Evolutionary conservation across 2,329 filamentous ascomycete genomes (phyloP).

Genomic region (Xylaria sp.): DNA sequence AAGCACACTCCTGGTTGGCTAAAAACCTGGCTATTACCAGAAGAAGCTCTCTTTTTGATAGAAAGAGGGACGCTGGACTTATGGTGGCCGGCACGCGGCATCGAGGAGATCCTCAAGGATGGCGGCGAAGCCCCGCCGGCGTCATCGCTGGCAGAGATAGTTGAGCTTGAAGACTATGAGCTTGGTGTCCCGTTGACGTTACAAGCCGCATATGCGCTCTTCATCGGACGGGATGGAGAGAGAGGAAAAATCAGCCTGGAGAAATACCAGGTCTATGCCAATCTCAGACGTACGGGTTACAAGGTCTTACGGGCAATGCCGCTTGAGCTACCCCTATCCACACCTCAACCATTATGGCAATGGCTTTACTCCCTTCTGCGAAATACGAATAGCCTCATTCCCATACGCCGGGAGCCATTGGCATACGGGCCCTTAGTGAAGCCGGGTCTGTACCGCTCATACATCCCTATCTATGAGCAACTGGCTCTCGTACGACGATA

Average conservation of each 20-base stretch:
- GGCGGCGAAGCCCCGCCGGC: conserved; percentile 26
- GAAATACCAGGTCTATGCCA: conserved; percentile 81
- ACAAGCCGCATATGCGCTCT: conserved; percentile 81
- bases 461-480: conserved; percentile 67
- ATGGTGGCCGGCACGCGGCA: conserved; percentile 64
- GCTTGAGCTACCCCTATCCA: conserved; percentile 16
- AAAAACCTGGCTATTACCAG: conserved; percentile 77
- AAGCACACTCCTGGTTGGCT: conserved; percentile 52
- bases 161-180: conserved; percentile 43
- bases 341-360: conserved; percentile 39
- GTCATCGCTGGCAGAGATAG: conserved; percentile 23
- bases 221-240: conserved; percentile 66
- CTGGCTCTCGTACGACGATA: conserved; percentile 69
- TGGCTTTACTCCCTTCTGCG: conserved; percentile 49
- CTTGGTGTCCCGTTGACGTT: conserved; percentile 78
- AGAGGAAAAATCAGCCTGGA: conserved; percentile 62
- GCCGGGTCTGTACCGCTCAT: conserved; percentile 61
- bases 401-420: conserved; percentile 25
- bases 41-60: conserved; percentile 84
- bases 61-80: conserved; percentile 85
- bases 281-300: conserved; percentile 78
- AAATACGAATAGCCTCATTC: conserved; percentile 6
- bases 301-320: conserved; percentile 65
- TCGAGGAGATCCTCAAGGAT: conserved; percentile 40
- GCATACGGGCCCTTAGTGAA: conserved; percentile 54